Base-by-base conservation (phyloP, 805 yeast species). In the Lipomyces japonicus region DNA sequence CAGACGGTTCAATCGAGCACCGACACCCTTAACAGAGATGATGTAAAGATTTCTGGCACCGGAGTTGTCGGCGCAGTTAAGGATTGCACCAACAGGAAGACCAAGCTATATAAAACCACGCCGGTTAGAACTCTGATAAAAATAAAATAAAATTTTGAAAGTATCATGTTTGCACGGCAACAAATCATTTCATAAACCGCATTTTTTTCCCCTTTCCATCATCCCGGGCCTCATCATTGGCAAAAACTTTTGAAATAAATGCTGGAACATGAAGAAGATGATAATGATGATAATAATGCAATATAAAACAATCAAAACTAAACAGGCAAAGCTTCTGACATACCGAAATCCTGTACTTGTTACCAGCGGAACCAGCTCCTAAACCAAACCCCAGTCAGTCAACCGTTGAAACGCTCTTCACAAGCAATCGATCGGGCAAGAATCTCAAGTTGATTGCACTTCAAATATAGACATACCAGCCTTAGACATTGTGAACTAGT, bases 31-130 rank as follows among this genome's bases (percentile, higher is more conserved):
- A 73, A 93, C 99, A 80, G 99, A 91, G 73, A 93, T 78, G 80
- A 93, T 82, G 85, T 89, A 87, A 71, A 93, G 84, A 87, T 90
- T 91, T 82, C 97, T 90, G 71, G 98, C 99, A 82, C 99, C 99
- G 70, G 95, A 80, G 96, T 93, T 93, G 77, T 93, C 99, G 78
- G 95, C 90, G 82, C 99, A 93, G 90, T 95, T 95, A 81, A 93
- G 84, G 76, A 93, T 88, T 77, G 99, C 99, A 78, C 97, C 98
- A 68, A 81, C 84, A 80, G 99, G 99, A 75, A 93, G 86, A 84
- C 95, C 99, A 80, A 93, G 88, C 93, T 87, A 71, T 32, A 44
- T 31, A 21, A 4, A 4, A 41, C 18, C 19, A 26, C n/a, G n/a
- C n/a, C n/a, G n/a, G 25, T 47, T 28, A 39, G 42, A 35, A 39